phyloP scores from a whole-genome alignment of 169 alveolate species.

The Plasmodium fragile region DNA sequence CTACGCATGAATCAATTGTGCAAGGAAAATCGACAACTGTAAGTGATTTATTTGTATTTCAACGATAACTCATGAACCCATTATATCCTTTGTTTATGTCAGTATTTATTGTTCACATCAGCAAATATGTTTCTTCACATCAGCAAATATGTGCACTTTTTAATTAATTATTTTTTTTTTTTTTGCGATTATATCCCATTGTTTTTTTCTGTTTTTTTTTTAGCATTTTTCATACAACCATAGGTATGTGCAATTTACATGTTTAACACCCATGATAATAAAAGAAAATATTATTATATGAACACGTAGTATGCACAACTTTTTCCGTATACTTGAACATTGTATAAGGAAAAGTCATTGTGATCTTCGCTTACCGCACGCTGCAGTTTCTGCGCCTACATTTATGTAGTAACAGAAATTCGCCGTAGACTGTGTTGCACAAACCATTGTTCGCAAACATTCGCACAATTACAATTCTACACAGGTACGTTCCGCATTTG shows the following conservation, averaged over 20 bases:
- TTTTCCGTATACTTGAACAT: neutral
- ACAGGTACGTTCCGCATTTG: neutral
- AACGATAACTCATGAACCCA: no score
- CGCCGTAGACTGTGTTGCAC: neutral
- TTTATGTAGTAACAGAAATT: neutral
- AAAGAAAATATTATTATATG: neutral
- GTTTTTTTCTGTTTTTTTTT: no score
- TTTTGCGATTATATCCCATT: neutral
- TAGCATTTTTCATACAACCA: neutral
- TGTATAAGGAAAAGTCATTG: neutral
- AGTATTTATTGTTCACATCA: neutral
- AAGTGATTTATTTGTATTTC: neutral
- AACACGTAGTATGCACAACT: neutral
- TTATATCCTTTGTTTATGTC: neutral
- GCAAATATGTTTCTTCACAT: neutral
- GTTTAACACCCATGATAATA: neutral
- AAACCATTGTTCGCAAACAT: no score
- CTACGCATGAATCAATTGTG: neutral
- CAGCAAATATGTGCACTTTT: no score
- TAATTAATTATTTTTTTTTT: no score
- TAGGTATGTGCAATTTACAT: neutral
- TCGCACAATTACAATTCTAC: neutral
- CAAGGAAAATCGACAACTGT: neutral
- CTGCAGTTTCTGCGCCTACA: neutral
- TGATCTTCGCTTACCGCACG: neutral